Evolutionary conservation across 1,139 yeast species (phyloP).

Genomic region (Kodamaea fungicola): DNA sequence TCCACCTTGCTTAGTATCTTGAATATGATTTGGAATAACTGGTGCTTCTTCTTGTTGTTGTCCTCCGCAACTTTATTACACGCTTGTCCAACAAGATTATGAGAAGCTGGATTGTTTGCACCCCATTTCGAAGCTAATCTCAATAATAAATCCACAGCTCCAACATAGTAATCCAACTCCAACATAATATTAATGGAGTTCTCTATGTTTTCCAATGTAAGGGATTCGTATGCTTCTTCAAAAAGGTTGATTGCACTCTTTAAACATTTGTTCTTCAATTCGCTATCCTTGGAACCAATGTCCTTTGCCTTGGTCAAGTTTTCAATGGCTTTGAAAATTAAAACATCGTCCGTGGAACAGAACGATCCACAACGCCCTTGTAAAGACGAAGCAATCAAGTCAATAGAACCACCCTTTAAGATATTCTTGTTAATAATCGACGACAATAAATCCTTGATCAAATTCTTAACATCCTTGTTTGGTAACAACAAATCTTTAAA

Average conservation of each 20-base stretch:
- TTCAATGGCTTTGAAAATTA: constrained; percentile 91
- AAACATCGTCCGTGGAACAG: constrained; percentile 90
- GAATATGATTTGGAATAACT: constrained; percentile 72
- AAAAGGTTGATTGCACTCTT: constrained; percentile 72
- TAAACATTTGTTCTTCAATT: constrained; percentile 66
- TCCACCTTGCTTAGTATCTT: constrained; percentile 71
- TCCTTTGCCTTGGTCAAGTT: constrained; percentile 84
- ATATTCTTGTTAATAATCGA: constrained; percentile 87
- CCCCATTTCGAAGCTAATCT: constrained; percentile 73
- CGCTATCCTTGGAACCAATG: constrained; percentile 65
- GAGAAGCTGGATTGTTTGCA: constrained; percentile 12
- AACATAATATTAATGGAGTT: constrained; percentile 80
- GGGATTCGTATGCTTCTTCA: constrained; percentile 74
- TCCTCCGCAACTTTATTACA: constrained; percentile 12
- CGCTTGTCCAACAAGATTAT: constrained; percentile 5
- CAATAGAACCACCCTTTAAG: constrained; percentile 90
- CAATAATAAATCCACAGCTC: constrained; percentile 81
- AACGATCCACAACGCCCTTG: constrained; percentile 95
- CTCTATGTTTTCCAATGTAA: constrained; percentile 75
- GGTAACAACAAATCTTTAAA: constrained; percentile 80
- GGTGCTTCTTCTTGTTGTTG: constrained; percentile 37
- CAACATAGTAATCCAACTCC: constrained; percentile 73
- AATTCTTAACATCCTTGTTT: constrained; percentile 53
- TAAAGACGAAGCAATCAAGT: constrained; percentile 78
- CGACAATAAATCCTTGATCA: constrained; percentile 82